These are phyloP conservation scores for Alternaria solani DNA, from an alignment of 2,329 filamentous ascomycete genomes.

Conservation along the genomic window DNA sequence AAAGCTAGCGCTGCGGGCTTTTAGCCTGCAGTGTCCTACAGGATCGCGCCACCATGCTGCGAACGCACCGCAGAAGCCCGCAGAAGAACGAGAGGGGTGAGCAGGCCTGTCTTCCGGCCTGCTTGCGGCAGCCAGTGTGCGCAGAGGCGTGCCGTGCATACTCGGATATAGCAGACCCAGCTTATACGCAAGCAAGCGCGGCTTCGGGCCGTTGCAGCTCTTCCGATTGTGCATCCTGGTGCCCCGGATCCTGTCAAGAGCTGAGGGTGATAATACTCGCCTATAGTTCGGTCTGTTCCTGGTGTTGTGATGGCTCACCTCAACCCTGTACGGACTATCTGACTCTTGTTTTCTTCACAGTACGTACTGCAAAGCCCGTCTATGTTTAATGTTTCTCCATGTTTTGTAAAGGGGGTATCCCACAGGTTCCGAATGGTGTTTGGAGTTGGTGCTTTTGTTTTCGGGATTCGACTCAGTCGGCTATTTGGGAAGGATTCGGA, in stretches of 20 bases:
- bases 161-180: constrained; percentile 6
- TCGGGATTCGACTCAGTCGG: constrained; percentile 1
- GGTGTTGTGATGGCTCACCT: not conserved
- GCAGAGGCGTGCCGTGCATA: not conserved
- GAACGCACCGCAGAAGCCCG: constrained; percentile 1
- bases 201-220: constrained; percentile 27
- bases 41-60: constrained; percentile 6
- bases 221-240: not conserved
- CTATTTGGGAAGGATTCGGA: constrained; percentile 9
- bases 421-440: not conserved
- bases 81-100: constrained; percentile 1
- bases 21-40: constrained; percentile 23
- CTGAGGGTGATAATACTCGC: not conserved
- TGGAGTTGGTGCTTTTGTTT: not conserved
- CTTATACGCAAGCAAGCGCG: constrained; percentile 7
- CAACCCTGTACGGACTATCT: not conserved
- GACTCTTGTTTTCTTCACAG: not conserved
- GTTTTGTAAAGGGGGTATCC: not conserved
- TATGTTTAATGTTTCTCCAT: not conserved
- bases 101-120: not conserved
- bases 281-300: not conserved
- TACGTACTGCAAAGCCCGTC: not conserved
- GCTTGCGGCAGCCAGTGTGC: not conserved
- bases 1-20: constrained; percentile 48
- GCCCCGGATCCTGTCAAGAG: not conserved